Base-by-base conservation (phyloP, 306 rosid species). In the Rosa persica region DNA sequence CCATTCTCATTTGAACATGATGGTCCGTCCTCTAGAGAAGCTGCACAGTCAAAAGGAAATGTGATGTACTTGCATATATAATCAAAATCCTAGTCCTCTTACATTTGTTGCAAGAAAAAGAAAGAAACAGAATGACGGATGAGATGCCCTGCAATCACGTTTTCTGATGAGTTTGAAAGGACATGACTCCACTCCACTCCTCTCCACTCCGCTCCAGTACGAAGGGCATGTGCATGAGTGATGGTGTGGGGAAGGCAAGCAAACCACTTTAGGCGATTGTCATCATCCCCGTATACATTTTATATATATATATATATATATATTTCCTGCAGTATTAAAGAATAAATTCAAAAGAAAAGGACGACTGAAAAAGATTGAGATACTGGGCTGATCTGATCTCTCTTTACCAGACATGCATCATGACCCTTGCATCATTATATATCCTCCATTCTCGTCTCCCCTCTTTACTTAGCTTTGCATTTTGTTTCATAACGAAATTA, bases 321-420 rank as follows among this genome's bases (percentile, higher is more conserved):
- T 55, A 55, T n/a, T 6, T 19, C 27, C 61, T 20, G 61, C 84
- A 81, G 52, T 47, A 30, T 25, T 52, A 51, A 62, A 25, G 85
- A 40, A 64, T 5, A 67, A 73, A 19, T 52, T 52, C 23, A 70
- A 30, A 25, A 12, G 83, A 44, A 42, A 5, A 55, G 81, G 73
- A 76, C 82, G 70, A 54, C 79, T 73, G 80, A 52, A 85, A 89
- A 93, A 86, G 90, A 74, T 70, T 82, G 81, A 66, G 80, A 73
- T 88, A 89, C 73, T 76, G 84, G 81, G 86, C 77, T 84, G 38
- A 12, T 23, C 67, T 60, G 67, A 60, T 27, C 79, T 85, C 79
- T 42, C 94, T 94, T 94, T 90, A 79, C 57, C 67, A 84, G 94
- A 92, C 97, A 94, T 77, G 83, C 82, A 94, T 92, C 93, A 90